Evolutionary conservation across 148 eudicot genomes (phyloP), one percentile per base, ranked within the genome.

Genomic region (Amaranthus palmeri): DNA sequence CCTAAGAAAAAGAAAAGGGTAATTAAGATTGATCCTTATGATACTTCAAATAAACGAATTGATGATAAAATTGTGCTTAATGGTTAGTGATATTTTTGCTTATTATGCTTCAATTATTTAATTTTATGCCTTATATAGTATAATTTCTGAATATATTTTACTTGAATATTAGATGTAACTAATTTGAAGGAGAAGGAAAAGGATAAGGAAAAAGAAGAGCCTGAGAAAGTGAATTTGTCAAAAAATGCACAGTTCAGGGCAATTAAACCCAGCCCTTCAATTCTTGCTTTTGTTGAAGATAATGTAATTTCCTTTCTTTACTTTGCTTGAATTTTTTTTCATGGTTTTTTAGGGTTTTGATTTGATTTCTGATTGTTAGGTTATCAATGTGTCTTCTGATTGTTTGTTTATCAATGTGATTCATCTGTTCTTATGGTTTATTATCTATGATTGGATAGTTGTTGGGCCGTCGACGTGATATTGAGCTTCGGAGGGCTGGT

Each of bases 201-300:
- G 79, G 77, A 82, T 62, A 67, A 76, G 67, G 73, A 83, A 53
- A 81, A 73, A 63, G 78, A 84, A 59, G 85, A 82, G 48, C 55
- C 58, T 55, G 77, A 73, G 68, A 73, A 72, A 40, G 85, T 61
- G 68, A 89, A 89, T 77, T 66, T 89, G 74, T 93, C 98, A 70
- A 80, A 46, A 82, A 93, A 90, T 85, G 98, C 98, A 17, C 88
- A 91, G 68, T 93, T 93, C 70, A 95, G 97, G 80, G 98, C 98
- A n/a, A 93, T 93, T 70, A 76, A 69, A 54, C 96, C 98, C 49
- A 89, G 90, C 67, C 83, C 88, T 43, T 93, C 95, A 61, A 86
- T 93, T 65, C 84, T 91, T 73, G 73, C 89, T 56, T 93, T 86
- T 78, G 97, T 93, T 59, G 86, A 91, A 66, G 91, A 88, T 51